These are phyloP conservation scores for Elsinoe necatrix DNA, from an alignment of 2,329 filamentous ascomycete species.

Conservation along the genomic window DNA sequence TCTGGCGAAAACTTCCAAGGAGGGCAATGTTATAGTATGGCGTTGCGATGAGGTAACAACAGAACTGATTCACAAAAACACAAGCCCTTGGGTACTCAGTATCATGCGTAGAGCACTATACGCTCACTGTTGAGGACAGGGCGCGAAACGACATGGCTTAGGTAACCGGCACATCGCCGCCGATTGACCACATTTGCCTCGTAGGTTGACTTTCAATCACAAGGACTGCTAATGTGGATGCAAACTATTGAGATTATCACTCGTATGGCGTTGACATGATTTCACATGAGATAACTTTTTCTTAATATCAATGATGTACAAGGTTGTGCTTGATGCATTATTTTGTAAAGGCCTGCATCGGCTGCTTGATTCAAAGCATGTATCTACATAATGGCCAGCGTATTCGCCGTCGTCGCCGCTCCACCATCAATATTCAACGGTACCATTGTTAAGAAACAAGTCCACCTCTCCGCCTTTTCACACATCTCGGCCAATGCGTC, in stretches of 20 bases:
- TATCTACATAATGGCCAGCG: slow-evolving; percentile 2
- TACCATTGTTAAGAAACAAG: slow-evolving; percentile 34
- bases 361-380: too few relatives aligned
- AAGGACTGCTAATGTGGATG: too few relatives aligned
- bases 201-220: too few relatives aligned
- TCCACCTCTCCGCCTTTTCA: slow-evolving; percentile 28
- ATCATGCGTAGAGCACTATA: background rate
- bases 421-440: slow-evolving; percentile 35
- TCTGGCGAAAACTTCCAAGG: background rate
- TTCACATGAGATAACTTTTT: too few relatives aligned
- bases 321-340: background rate
- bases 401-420: slow-evolving; percentile 12
- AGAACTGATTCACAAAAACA: too few relatives aligned
- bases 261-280: too few relatives aligned
- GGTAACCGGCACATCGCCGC: background rate
- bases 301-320: too few relatives aligned
- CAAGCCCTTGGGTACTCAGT: too few relatives aligned
- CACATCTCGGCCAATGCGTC: slow-evolving; percentile 32
- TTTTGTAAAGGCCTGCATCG: too few relatives aligned
- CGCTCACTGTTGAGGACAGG: background rate
- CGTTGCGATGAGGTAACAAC: too few relatives aligned
- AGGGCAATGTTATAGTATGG: too few relatives aligned
- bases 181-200: background rate
- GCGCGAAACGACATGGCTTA: background rate
- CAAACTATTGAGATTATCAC: too few relatives aligned